phyloP scores from a whole-genome alignment of 179 eudicot species.

The Dionaea muscipula region DNA sequence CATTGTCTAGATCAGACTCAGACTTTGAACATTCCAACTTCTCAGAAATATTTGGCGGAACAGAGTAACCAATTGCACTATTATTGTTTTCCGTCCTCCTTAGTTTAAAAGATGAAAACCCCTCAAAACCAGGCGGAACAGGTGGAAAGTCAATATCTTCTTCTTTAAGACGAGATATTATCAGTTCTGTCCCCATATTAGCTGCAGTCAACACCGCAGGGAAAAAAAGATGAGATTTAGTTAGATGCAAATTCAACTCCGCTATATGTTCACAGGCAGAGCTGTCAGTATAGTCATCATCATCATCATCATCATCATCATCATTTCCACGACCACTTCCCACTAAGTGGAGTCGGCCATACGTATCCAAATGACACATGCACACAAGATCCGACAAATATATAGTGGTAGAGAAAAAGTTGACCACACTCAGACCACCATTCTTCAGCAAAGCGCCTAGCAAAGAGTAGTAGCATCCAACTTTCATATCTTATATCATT shows the following conservation, averaged over 20 bases:
- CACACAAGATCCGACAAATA: too few species aligned
- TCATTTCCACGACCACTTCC: too few species aligned
- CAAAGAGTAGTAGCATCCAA: not conserved
- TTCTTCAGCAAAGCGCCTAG: not conserved
- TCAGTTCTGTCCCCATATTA: conserved; percentile 72
- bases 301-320: too few species aligned
- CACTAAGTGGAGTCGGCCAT: too few species aligned
- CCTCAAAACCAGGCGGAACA: conserved; percentile 96
- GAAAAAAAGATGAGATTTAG: not conserved
- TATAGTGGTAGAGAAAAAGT: not conserved
- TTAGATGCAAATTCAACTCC: too few species aligned
- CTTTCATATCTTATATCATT: too few species aligned
- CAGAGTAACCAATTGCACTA: conserved; percentile 32
- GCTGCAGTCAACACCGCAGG: conserved; percentile 18
- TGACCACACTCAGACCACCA: not conserved
- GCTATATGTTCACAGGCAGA: not conserved
- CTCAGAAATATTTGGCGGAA: conserved; percentile 37
- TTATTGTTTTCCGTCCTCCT: conserved; percentile 43
- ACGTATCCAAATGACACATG: too few species aligned
- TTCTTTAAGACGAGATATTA: conserved; percentile 50
- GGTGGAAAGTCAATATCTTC: conserved; percentile 64
- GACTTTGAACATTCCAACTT: conserved; percentile 25
- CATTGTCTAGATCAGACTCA: conserved; percentile 24
- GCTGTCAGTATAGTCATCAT: too few species aligned
- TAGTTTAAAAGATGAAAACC: conserved; percentile 43